Evolutionary conservation across 805 yeast species (phyloP).

Genomic region (Ogataea chonburiensis): DNA sequence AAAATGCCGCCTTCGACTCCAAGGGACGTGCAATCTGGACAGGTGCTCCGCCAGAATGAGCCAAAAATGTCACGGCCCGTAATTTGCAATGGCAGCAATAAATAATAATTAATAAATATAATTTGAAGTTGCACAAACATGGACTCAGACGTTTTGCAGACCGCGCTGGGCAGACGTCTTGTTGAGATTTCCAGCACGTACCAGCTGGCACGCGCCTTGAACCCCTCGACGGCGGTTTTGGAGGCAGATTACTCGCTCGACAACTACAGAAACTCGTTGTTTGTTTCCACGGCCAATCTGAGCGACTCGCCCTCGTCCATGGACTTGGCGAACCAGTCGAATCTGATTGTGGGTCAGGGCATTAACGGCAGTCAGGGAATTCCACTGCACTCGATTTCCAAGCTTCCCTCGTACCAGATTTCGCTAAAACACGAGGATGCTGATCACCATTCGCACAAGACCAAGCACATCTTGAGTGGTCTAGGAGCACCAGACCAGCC

Average conservation of each 20-base stretch:
- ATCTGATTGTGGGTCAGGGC: constrained; percentile 35
- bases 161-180: constrained; percentile 20
- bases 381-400: constrained; percentile 31
- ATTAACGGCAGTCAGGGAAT: constrained; percentile 35
- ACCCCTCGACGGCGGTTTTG: constrained; percentile 17
- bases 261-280: constrained; percentile 24
- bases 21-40: constrained; percentile 47
- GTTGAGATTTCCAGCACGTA: constrained; percentile 24
- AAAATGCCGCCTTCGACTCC: constrained; percentile 57
- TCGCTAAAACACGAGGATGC: constrained; percentile 32
- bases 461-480: constrained; percentile 27
- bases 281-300: constrained; percentile 23
- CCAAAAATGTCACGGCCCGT: too few relatives aligned
- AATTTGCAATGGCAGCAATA: neutral
- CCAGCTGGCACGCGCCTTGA: constrained; percentile 22
- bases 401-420: constrained; percentile 37
- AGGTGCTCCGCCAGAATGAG: constrained; percentile 50
- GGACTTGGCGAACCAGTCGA: constrained; percentile 21
- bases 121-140: neutral
- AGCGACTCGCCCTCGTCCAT: constrained; percentile 22
- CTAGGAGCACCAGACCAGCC: constrained; percentile 22
- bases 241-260: constrained; percentile 22
- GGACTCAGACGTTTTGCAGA: constrained; percentile 15
- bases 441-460: constrained; percentile 26
- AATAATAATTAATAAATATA: constrained; percentile 3